Evolutionary conservation across 1,284 basidiomycete species (phyloP), one percentile per base, ranked within the genome.

Genomic region (Inonotus obliquus): DNA sequence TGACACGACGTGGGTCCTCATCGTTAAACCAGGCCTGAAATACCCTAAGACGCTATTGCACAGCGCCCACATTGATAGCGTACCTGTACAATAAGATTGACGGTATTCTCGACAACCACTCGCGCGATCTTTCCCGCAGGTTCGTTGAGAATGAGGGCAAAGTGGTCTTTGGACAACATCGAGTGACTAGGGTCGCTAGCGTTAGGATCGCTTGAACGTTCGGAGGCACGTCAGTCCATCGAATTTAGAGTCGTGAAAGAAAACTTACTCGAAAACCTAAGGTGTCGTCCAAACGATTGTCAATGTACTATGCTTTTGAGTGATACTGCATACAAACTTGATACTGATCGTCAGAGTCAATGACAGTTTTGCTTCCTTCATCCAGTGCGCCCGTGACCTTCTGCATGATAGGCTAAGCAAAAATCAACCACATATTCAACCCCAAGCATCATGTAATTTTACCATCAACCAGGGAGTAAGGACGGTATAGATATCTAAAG

Each of bases 131-230:
- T 84, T 2, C 88, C 87, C 6, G 88, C 87, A 1, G 89, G 87
- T 69, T 87, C 85, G 67, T 87, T 87, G 59, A 86, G 73, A 60
- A 86, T 85, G 49, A 86, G 77, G 17, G 75, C 79, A 65, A 87
- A 86, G 70, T 87, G 84, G 68, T 86, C 87, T 81, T 86, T 86
- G 38, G 83, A 83, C 56, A 87, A 75, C 59, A 85, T 71, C 73
- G 83, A 85, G 73, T 91, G 88, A 3, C 87, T 87, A 2, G 88
- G 89, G 69, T 91, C 88, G 13, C 85, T 86, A 13, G 88, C 86
- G 67, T 83, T 74, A n/a, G 82, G 80, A 70, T 89, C 79, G 67
- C 57, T 59, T 11, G 38, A 14, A 35, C 14, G 29, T 21, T 37
- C 7, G 38, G 4, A 27, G 4, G 7, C 4, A 5, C 19, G 32